Evolutionary conservation across 768 basidiomycete genomes (phyloP).

Genomic region (Termitomyces sp.): DNA sequence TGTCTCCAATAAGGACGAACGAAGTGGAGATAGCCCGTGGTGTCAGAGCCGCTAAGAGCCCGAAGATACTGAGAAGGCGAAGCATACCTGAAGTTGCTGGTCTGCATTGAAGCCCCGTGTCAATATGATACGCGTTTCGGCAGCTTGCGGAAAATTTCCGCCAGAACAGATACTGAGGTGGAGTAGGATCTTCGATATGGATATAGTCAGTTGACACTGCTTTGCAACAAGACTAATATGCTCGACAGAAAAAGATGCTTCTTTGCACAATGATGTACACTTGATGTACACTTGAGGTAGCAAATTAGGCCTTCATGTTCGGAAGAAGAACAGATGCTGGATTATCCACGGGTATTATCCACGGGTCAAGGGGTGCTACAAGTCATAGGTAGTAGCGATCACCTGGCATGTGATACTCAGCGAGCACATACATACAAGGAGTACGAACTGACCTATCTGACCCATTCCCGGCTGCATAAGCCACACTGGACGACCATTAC

Average conservation of each 20-base stretch:
- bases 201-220: neutral
- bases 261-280: neutral
- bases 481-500: slow-evolving; percentile 65
- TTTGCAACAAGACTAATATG: neutral
- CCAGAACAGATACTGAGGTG: neutral
- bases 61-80: neutral
- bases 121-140: neutral
- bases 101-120: neutral
- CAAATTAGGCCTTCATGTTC: slow-evolving; percentile 15
- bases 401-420: slow-evolving; percentile 17
- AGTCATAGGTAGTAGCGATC: slow-evolving; percentile 34
- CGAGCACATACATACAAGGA: neutral
- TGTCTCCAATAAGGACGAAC: neutral
- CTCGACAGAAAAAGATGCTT: neutral
- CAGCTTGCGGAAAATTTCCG: neutral
- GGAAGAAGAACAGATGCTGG: neutral
- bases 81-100: neutral
- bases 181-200: too few relatives aligned
- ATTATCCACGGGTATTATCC: slow-evolving; percentile 1
- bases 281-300: neutral
- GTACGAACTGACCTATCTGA: slow-evolving; percentile 52
- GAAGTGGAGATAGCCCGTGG: neutral
- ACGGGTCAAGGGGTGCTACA: neutral
- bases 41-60: neutral
- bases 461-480: slow-evolving; percentile 86